Evolutionary conservation across 352 stramenopile genomes (phyloP).

Genomic region (Globisporangium splendens): DNA sequence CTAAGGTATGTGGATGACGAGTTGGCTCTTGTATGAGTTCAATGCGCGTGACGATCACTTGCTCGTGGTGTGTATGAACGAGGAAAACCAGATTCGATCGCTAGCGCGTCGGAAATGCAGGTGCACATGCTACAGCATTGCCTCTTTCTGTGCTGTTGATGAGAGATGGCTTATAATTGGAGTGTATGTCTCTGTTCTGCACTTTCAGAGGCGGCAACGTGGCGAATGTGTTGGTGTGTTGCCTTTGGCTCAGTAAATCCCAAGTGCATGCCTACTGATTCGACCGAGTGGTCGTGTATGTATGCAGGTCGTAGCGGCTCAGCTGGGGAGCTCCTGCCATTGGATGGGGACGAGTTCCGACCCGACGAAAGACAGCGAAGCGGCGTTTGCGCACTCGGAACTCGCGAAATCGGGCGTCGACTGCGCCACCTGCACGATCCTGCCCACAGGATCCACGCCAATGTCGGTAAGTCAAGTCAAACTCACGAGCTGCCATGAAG

Average conservation of each 20-base stretch:
- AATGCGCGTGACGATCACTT: too few species aligned
- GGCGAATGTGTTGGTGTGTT: constrained; percentile 53
- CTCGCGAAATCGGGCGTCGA: constrained; percentile 47
- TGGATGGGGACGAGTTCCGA: constrained; percentile 69
- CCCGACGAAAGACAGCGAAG: constrained; percentile 42
- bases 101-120: constrained; percentile 45
- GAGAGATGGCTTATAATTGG: too few species aligned
- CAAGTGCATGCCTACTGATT: background rate
- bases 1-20: constrained; percentile 29
- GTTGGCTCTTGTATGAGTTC: background rate
- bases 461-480: constrained; percentile 41
- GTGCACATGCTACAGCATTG: too few species aligned
- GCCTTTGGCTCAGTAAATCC: too few species aligned
- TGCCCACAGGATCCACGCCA: constrained; percentile 49
- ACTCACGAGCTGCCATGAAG: too few species aligned
- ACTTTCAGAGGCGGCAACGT: constrained; percentile 54
- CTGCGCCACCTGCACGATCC: constrained; percentile 30
- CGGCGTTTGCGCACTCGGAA: constrained; percentile 46
- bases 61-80: too few species aligned
- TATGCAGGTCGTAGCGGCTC: constrained; percentile 49
- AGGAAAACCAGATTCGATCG: constrained; percentile 35
- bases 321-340: constrained; percentile 43
- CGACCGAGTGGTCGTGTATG: background rate
- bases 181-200: background rate
- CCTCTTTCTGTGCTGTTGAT: too few species aligned